Evolutionary conservation across 805 yeast species (phyloP).

Genomic region (Saccharomycopsis selenospora): DNA sequence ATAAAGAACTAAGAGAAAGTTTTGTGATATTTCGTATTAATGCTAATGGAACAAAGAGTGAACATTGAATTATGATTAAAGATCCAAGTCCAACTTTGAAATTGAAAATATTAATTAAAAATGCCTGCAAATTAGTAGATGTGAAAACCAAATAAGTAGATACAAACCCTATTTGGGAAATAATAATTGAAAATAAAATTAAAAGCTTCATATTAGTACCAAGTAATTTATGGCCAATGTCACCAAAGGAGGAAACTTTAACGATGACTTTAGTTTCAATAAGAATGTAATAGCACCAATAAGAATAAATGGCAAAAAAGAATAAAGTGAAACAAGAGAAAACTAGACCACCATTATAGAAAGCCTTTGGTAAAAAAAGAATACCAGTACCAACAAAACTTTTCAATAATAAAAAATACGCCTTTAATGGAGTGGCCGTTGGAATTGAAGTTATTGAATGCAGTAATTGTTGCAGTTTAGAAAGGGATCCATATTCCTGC

Average conservation of each 20-base stretch:
- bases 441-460: slow-evolving; percentile 9
- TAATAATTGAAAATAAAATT: slow-evolving; percentile 54
- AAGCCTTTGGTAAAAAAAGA: slow-evolving; percentile 61
- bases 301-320: slow-evolving; percentile 63
- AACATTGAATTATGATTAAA: slow-evolving; percentile 48
- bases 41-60: slow-evolving; percentile 59
- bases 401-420: slow-evolving; percentile 63
- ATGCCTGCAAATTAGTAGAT: slow-evolving; percentile 62
- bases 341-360: slow-evolving; percentile 62
- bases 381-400: slow-evolving; percentile 77
- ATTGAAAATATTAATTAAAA: slow-evolving; percentile 44
- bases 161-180: slow-evolving; percentile 74
- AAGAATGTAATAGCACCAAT: slow-evolving; percentile 68
- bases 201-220: slow-evolving; percentile 59
- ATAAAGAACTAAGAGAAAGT: slow-evolving; percentile 59
- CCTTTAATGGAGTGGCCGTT: slow-evolving; percentile 66
- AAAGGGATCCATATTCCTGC: not conserved
- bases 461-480: slow-evolving; percentile 1
- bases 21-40: slow-evolving; percentile 71
- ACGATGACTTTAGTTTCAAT: slow-evolving; percentile 52
- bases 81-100: slow-evolving; percentile 34
- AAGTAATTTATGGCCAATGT: slow-evolving; percentile 56
- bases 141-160: slow-evolving; percentile 79
- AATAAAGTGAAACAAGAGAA: slow-evolving; percentile 48
- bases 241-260: slow-evolving; percentile 70